Evolutionary conservation across 2,329 filamentous ascomycete species (phyloP).

Genomic region (Hirsutella rhossiliensis): DNA sequence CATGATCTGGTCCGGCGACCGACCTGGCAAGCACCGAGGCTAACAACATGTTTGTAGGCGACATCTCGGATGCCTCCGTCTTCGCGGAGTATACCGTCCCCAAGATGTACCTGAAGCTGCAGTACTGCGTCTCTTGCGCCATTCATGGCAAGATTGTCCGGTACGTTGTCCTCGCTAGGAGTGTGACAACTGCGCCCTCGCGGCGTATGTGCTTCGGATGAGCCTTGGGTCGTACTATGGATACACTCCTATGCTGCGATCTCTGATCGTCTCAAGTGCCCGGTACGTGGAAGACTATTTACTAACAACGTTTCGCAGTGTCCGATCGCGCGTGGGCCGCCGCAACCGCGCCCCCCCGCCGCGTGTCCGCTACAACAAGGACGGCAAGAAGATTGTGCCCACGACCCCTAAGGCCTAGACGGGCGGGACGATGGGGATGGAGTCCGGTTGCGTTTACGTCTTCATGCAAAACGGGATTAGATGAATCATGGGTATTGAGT

Average conservation of each 20-base stretch:
- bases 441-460: slow-evolving; percentile 25
- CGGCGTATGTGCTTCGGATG: slow-evolving; percentile 41
- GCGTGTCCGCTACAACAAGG: slow-evolving; percentile 99
- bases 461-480: slow-evolving; percentile 25
- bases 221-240: slow-evolving; percentile 46
- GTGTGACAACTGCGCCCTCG: slow-evolving; percentile 43
- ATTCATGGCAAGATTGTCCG: slow-evolving; percentile 99
- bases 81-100: slow-evolving; percentile 98
- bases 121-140: slow-evolving; percentile 99
- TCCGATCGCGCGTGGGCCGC: slow-evolving; percentile 90
- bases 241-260: slow-evolving; percentile 16
- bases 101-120: slow-evolving; percentile 99
- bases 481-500: slow-evolving; percentile 21
- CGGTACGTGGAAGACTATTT: slow-evolving; percentile 16
- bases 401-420: slow-evolving; percentile 35
- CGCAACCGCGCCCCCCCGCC: slow-evolving; percentile 98
- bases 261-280: not conserved
- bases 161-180: slow-evolving; percentile 59
- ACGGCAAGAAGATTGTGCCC: slow-evolving; percentile 98
- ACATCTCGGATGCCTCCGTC: slow-evolving; percentile 99
- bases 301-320: slow-evolving; percentile 50
- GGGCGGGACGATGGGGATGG: slow-evolving; percentile 21
- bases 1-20: not conserved
- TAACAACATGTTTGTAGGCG: slow-evolving; percentile 48
- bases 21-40: slow-evolving; percentile 3